Base-by-base conservation (phyloP, 805 yeast genomes). In the Candida caryicola region DNA sequence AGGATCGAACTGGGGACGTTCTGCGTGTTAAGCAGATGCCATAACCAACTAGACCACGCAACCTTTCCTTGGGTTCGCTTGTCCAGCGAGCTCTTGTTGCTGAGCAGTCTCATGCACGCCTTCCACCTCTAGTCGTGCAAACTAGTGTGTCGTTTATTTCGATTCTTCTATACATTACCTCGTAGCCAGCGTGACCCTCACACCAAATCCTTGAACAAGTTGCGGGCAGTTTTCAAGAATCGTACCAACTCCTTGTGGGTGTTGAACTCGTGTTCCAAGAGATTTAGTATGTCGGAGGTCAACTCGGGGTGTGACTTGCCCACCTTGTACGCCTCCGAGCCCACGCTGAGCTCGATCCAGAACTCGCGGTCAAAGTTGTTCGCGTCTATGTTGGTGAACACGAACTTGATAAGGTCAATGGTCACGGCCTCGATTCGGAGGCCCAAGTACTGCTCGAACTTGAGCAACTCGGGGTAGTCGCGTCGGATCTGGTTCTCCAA, bases 1-100 rank as follows among this genome's bases (percentile, higher is more conserved):
- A 89, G 97, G 97, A 87, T 90, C 96, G 97, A 90, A 91, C 97
- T 89, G 96, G 97, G 96, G 97, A 90, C 96, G 89, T 86, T 86
- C 93, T 88, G 96, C 96, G 96, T 90, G 97, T 90, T 88, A 90
- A 87, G 96, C 96, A 89, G 93, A 86, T 85, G 96, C 95, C 96
- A 90, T 90, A 80, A 89, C 96, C 96, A 71, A 89, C 96, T 89
- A 89, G 96, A 89, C 96, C 96, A 89, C 89, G 82, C 80, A 82
- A 81, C 93, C 93, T 64, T 39, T 52, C 54, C 23, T 27, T 37
- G 34, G 15, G 14, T n/a, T n/a, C n/a, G n/a, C n/a, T n/a, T n/a
- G n/a, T n/a, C n/a, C n/a, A n/a, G n/a, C n/a, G n/a, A n/a, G n/a
- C n/a, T n/a, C n/a, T n/a, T n/a, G n/a, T n/a, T n/a, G n/a, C n/a